These are phyloP conservation scores for Starmerella kuoi DNA, from an alignment of 805 yeast genomes.

Conservation along the genomic window DNA sequence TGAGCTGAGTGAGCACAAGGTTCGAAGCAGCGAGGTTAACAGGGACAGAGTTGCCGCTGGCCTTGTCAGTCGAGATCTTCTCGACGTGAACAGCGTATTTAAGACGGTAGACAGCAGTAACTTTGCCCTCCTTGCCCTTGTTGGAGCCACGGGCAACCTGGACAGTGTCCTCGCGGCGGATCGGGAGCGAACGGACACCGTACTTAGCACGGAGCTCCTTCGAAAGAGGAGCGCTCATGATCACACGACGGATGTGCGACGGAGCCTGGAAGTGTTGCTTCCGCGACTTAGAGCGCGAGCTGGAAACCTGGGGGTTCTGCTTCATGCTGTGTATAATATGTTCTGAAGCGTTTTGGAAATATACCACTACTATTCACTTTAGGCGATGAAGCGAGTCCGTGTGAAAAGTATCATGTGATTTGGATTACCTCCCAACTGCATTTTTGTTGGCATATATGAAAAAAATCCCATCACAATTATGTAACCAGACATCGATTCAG, in stretches of 20 bases:
- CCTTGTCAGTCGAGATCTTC: conserved; percentile 94
- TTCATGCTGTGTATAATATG: conserved; percentile 20
- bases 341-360: conserved; percentile 2
- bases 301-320: conserved; percentile 62
- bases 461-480: not conserved
- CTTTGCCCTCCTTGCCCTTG: conserved; percentile 99
- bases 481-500: too few species aligned
- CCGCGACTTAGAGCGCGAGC: conserved; percentile 98
- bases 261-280: conserved; percentile 99
- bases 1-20: conserved; percentile 96
- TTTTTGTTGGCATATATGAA: not conserved
- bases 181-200: conserved; percentile 90
- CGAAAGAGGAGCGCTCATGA: conserved; percentile 97
- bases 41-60: conserved; percentile 95
- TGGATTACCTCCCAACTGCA: not conserved
- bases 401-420: not conserved
- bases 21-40: conserved; percentile 96
- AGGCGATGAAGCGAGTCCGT: conserved; percentile 1
- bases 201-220: conserved; percentile 97
- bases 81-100: conserved; percentile 93
- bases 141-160: conserved; percentile 94
- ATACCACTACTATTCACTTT: conserved; percentile 1
- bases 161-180: conserved; percentile 96
- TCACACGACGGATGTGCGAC: conserved; percentile 84
- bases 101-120: conserved; percentile 97